phyloP scores from a whole-genome alignment of 306 rosid species.

The Abrus precatorius region DNA sequence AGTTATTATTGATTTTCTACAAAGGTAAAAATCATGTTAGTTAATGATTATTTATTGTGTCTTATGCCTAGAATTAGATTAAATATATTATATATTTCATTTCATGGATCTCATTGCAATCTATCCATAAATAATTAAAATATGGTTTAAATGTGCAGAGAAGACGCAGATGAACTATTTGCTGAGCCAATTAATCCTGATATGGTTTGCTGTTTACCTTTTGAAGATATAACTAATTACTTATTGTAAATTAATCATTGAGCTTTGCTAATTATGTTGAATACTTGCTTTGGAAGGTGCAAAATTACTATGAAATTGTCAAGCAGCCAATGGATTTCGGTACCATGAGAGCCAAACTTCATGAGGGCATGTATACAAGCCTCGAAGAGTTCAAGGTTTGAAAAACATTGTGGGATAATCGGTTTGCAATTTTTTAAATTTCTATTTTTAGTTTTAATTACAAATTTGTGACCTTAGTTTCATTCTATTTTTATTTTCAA shows the following conservation, averaged over 20 bases:
- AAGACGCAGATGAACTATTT: neutral
- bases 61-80: neutral
- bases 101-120: neutral
- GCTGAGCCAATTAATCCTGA: conserved; percentile 17
- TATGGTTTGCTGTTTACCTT: conserved; percentile 13
- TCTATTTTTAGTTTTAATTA: too few species aligned
- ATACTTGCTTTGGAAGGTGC: conserved; percentile 1
- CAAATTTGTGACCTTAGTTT: too few species aligned
- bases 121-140: neutral
- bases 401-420: neutral
- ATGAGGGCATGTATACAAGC: conserved; percentile 15
- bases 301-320: neutral
- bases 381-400: conserved; percentile 36
- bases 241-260: neutral
- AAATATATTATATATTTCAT: neutral
- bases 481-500: too few species aligned
- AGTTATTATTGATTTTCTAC: conserved; percentile 29
- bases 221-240: neutral
- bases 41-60: conserved; percentile 4
- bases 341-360: conserved; percentile 44
- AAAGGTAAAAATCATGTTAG: conserved; percentile 39
- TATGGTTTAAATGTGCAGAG: conserved; percentile 23
- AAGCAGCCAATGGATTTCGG: conserved; percentile 43
- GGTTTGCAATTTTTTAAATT: too few species aligned
- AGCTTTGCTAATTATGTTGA: neutral